Evolutionary conservation across 257 asterid species (phyloP).

Genomic region (Solanum appendiculatum): DNA sequence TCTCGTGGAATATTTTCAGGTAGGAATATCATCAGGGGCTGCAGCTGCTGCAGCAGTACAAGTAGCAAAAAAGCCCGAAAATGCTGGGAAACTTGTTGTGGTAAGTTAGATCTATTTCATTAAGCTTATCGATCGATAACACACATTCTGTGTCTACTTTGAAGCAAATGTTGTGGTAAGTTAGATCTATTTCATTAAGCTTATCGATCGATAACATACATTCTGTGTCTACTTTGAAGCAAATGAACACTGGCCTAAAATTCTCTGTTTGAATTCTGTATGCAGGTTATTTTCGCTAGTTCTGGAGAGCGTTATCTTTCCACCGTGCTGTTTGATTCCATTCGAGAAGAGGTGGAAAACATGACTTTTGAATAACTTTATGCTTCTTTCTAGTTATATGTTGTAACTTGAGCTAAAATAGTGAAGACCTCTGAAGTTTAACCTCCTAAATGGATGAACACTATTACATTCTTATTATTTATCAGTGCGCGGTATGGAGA

Average conservation of each 20-base stretch:
- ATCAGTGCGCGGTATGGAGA: too few relatives aligned
- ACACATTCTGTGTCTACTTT: too few relatives aligned
- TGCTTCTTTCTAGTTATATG: background rate
- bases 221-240: background rate
- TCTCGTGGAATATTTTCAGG: constrained; percentile 9
- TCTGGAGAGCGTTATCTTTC: constrained; percentile 54
- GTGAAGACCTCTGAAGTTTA: background rate
- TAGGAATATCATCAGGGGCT: constrained; percentile 56
- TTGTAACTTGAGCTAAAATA: background rate
- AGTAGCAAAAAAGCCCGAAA: constrained; percentile 39
- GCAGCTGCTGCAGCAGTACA: constrained; percentile 50
- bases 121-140: background rate
- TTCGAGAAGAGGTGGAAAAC: constrained; percentile 30
- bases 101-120: constrained; percentile 17
- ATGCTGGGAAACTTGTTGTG: constrained; percentile 44
- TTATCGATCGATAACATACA: too few relatives aligned
- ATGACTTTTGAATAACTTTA: constrained; percentile 5
- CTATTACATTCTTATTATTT: too few relatives aligned
- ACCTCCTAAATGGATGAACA: background rate
- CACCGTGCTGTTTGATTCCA: constrained; percentile 36
- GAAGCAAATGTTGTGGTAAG: constrained; percentile 47
- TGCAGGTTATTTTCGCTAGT: constrained; percentile 32
- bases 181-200: background rate
- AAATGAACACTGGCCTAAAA: background rate
- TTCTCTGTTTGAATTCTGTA: background rate